Evolutionary conservation across 2,329 filamentous ascomycete genomes (phyloP).

Genomic region (Penicillium sp.): DNA sequence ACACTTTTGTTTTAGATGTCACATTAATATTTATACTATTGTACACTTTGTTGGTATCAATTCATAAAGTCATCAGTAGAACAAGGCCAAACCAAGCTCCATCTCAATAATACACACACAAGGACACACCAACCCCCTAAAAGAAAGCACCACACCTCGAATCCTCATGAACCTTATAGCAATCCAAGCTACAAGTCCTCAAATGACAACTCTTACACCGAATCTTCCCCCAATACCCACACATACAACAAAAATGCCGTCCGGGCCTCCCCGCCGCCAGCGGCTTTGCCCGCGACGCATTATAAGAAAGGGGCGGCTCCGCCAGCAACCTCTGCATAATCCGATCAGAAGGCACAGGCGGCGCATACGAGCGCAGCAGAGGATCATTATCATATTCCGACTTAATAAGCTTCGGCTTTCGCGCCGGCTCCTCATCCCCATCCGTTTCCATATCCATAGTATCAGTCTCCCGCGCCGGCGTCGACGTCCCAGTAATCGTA

Average conservation of each 20-base stretch:
- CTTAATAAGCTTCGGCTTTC: slow-evolving; percentile 29
- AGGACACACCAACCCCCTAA: slow-evolving; percentile 8
- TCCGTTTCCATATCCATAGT: slow-evolving; percentile 15
- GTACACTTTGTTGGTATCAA: slow-evolving; percentile 17
- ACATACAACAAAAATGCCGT: slow-evolving; percentile 48
- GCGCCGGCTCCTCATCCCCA: slow-evolving; percentile 10
- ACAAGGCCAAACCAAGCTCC: background rate
- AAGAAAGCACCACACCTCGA: slow-evolving; percentile 46
- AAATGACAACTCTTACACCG: slow-evolving; percentile 48
- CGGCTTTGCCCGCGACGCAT: slow-evolving; percentile 44
- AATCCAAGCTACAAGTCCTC: slow-evolving; percentile 48
- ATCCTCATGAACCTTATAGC: slow-evolving; percentile 49
- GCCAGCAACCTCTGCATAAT: slow-evolving; percentile 46
- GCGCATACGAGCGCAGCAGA: slow-evolving; percentile 43
- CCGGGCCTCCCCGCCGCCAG: slow-evolving; percentile 32
- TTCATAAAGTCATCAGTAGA: slow-evolving; percentile 20
- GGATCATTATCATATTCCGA: slow-evolving; percentile 43
- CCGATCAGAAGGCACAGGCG: slow-evolving; percentile 44
- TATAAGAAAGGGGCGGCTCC: slow-evolving; percentile 49
- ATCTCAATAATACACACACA: slow-evolving; percentile 14
- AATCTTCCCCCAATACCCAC: slow-evolving; percentile 52
- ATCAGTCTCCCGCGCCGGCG: slow-evolving; percentile 13
- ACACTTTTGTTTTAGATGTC: background rate
- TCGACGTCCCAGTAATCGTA: slow-evolving; percentile 10
- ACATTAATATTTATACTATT: slow-evolving; percentile 9